Evolutionary conservation across 78 protist species (phyloP).

Genomic region (Chrysochromulina parva): DNA sequence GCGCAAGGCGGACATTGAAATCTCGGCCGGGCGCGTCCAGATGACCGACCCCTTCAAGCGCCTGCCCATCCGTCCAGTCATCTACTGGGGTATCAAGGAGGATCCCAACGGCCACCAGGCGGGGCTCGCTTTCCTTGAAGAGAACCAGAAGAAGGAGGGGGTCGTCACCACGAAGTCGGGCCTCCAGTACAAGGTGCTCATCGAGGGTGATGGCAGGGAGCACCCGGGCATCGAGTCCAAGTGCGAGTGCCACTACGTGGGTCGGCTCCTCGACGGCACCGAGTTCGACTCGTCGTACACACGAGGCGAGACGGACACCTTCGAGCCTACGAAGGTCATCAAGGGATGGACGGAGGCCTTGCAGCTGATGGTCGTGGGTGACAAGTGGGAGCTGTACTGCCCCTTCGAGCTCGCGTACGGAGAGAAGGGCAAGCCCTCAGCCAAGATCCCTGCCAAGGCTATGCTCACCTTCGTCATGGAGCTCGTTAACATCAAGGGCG

Average conservation of each 20-base stretch:
- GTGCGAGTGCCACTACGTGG: not conserved
- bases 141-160: slow-evolving; percentile 8
- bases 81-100: no score
- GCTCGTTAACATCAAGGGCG: slow-evolving; percentile 9
- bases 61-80: not conserved
- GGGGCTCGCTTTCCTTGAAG: no score
- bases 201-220: not conserved
- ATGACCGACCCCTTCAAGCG: not conserved
- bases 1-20: not conserved
- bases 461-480: slow-evolving; percentile 7
- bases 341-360: slow-evolving; percentile 51
- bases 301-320: slow-evolving; percentile 22
- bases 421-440: not conserved
- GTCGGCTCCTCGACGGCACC: not conserved
- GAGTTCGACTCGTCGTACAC: slow-evolving; percentile 32
- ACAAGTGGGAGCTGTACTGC: slow-evolving; percentile 39
- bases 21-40: not conserved
- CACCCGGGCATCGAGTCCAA: not conserved
- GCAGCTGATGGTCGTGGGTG: slow-evolving; percentile 53
- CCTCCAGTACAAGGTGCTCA: slow-evolving; percentile 22
- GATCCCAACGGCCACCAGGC: no score
- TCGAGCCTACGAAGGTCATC: slow-evolving; percentile 42
- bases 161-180: not conserved
- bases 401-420: not conserved
- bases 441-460: not conserved